phyloP scores from a whole-genome alignment of 495 filamentous ascomycete species.

The Hypoxylon lienhwacheense region DNA sequence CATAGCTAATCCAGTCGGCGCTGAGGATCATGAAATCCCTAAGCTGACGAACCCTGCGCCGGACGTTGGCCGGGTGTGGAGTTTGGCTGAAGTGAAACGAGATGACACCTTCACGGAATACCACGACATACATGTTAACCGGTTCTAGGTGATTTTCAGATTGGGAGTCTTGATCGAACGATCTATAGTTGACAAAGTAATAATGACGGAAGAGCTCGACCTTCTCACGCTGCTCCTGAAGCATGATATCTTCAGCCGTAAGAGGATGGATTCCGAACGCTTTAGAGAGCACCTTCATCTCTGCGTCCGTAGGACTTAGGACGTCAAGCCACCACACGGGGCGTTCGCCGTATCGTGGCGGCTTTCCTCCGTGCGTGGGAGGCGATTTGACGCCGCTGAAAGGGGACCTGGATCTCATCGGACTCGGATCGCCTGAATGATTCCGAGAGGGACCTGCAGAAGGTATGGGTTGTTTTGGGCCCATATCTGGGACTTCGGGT shows the following conservation, averaged over 20 bases:
- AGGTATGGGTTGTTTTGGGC: constrained; percentile 25
- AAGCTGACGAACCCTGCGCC: constrained; percentile 87
- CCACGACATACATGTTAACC: constrained; percentile 96
- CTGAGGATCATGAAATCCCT: constrained; percentile 91
- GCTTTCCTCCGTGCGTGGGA: constrained; percentile 38
- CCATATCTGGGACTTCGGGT: constrained; percentile 19
- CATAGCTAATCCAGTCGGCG: constrained; percentile 98
- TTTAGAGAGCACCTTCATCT: constrained; percentile 90
- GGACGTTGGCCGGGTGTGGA: constrained; percentile 93
- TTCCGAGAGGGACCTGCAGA: constrained; percentile 23
- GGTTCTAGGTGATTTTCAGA: constrained; percentile 90
- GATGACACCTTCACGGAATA: constrained; percentile 92
- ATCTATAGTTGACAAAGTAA: constrained; percentile 97
- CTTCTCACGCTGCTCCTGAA: constrained; percentile 95
- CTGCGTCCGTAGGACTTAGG: constrained; percentile 82
- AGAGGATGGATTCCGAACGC: constrained; percentile 93
- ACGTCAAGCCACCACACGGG: constrained; percentile 97
- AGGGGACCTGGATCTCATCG: constrained; percentile 27
- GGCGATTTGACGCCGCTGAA: constrained; percentile 28
- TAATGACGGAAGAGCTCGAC: constrained; percentile 96
- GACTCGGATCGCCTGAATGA: constrained; percentile 26
- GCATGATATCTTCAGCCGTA: constrained; percentile 94
- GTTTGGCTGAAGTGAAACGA: constrained; percentile 95
- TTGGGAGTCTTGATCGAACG: constrained; percentile 89
- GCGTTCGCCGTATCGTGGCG: constrained; percentile 77